These are phyloP conservation scores for Monilinia fructicola DNA, from an alignment of 2,329 filamentous ascomycete species.

Conservation along the genomic window DNA sequence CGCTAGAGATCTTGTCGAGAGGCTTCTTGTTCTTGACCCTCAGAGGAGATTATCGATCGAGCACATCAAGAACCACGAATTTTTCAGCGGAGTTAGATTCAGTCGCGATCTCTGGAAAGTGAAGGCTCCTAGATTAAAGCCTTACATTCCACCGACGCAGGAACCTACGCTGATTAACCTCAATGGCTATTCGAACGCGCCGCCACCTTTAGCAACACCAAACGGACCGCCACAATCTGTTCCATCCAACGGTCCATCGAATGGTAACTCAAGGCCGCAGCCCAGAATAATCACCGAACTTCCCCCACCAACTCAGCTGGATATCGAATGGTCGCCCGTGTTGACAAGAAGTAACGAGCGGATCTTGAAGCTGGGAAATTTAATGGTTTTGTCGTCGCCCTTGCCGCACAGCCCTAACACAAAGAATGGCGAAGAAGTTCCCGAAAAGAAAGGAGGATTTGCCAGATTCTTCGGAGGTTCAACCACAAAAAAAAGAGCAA, in stretches of 20 bases:
- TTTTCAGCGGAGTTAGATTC: conserved; percentile 86
- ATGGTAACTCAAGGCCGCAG: conserved; percentile 56
- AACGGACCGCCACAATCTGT: conserved; percentile 41
- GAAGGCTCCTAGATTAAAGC: conserved; percentile 82
- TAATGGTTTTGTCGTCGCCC: conserved; percentile 79
- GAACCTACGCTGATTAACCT: conserved; percentile 75
- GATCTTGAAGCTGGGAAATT: conserved; percentile 89
- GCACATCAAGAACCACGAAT: conserved; percentile 94
- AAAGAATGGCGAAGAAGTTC: conserved; percentile 68
- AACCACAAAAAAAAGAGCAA: conserved; percentile 87
- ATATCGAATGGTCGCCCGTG: conserved; percentile 98
- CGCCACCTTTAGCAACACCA: conserved; percentile 35
- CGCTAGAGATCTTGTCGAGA: conserved; percentile 85
- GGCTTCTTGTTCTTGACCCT: conserved; percentile 86
- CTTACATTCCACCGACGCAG: conserved; percentile 74
- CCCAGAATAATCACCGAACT: conserved; percentile 89
- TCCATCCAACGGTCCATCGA: conserved; percentile 42
- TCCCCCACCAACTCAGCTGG: conserved; percentile 91
- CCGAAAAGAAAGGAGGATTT: conserved; percentile 93
- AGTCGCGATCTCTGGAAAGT: conserved; percentile 84
- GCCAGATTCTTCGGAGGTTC: conserved; percentile 90
- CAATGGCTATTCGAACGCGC: conserved; percentile 48
- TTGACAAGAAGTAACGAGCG: conserved; percentile 87
- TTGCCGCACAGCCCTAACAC: conserved; percentile 71
- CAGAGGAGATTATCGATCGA: conserved; percentile 82